These are phyloP conservation scores for Rhynchospora breviuscula DNA, from an alignment of 176 grass and related monocot species.

Conservation along the genomic window DNA sequence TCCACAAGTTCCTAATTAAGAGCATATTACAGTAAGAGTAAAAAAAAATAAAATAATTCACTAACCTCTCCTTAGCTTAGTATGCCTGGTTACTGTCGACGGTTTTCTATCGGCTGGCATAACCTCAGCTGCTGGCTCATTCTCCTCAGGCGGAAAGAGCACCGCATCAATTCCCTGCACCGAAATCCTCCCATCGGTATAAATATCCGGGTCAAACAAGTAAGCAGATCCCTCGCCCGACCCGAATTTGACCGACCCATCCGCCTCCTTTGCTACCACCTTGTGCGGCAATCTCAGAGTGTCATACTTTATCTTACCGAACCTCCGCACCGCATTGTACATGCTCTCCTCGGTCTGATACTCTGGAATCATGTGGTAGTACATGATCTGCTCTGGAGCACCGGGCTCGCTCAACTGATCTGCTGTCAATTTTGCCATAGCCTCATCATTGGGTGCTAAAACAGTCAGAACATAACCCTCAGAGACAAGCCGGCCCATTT, in stretches of 20 bases:
- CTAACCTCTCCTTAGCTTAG: slow-evolving; percentile 82
- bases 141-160: slow-evolving; percentile 58
- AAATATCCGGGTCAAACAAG: slow-evolving; percentile 97
- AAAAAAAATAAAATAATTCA: background rate
- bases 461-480: slow-evolving; percentile 93
- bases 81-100: slow-evolving; percentile 29
- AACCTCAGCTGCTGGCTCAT: background rate
- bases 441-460: slow-evolving; percentile 84
- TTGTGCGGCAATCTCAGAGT: slow-evolving; percentile 89
- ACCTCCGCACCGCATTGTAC: slow-evolving; percentile 92
- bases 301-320: slow-evolving; percentile 87
- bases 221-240: slow-evolving; percentile 71
- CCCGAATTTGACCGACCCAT: slow-evolving; percentile 98
- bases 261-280: slow-evolving; percentile 73
- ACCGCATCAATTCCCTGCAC: slow-evolving; percentile 97
- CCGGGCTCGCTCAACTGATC: slow-evolving; percentile 89
- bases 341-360: slow-evolving; percentile 99
- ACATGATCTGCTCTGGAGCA: slow-evolving; percentile 87
- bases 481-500: slow-evolving; percentile 87
- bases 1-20: slow-evolving; percentile 1
- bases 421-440: slow-evolving; percentile 68
- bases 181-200: slow-evolving; percentile 86
- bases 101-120: slow-evolving; percentile 33
- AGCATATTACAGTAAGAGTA: background rate
- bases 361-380: slow-evolving; percentile 96